A percentile compares a stretch with the other conserved stretches of the same genome.
Evolutionary conservation across 2,329 filamentous ascomycete species (phyloP).

Genomic region (Clonostachys rosea): DNA sequence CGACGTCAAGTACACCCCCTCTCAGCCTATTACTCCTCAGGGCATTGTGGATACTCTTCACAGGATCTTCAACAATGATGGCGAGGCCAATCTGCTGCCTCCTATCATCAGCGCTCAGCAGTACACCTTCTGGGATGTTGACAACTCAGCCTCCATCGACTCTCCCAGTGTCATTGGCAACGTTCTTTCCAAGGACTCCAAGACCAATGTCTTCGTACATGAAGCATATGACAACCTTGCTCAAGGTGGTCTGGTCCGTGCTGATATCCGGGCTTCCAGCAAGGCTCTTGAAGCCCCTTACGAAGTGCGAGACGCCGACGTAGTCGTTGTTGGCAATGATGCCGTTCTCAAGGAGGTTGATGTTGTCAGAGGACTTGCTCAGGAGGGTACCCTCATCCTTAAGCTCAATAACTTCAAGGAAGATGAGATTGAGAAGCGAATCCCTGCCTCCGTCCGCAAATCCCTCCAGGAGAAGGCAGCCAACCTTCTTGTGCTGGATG

Average conservation of each 20-base stretch:
- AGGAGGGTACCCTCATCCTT: conserved; percentile 68
- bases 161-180: conserved; percentile 58
- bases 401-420: conserved; percentile 77
- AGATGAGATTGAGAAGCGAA: conserved; percentile 84
- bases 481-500: conserved; percentile 72
- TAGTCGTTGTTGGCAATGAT: conserved; percentile 73
- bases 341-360: conserved; percentile 77
- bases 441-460: conserved; percentile 68
- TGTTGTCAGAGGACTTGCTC: conserved; percentile 64
- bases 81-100: conserved; percentile 29
- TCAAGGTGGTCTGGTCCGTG: conserved; percentile 75
- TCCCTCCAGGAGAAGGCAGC: conserved; percentile 65
- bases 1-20: conserved; percentile 87
- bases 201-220: conserved; percentile 55
- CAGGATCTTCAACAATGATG: conserved; percentile 51
- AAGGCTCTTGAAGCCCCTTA: conserved; percentile 84
- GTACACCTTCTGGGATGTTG: conserved; percentile 91
- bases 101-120: conserved; percentile 63
- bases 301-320: conserved; percentile 72
- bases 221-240: conserved; percentile 61
- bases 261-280: conserved; percentile 79
- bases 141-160: conserved; percentile 62
- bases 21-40: conserved; percentile 50
- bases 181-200: conserved; percentile 68
- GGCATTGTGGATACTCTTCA: conserved; percentile 46